Evolutionary conservation across 306 rosid genomes (phyloP).

Genomic region (Neltuma alba): DNA sequence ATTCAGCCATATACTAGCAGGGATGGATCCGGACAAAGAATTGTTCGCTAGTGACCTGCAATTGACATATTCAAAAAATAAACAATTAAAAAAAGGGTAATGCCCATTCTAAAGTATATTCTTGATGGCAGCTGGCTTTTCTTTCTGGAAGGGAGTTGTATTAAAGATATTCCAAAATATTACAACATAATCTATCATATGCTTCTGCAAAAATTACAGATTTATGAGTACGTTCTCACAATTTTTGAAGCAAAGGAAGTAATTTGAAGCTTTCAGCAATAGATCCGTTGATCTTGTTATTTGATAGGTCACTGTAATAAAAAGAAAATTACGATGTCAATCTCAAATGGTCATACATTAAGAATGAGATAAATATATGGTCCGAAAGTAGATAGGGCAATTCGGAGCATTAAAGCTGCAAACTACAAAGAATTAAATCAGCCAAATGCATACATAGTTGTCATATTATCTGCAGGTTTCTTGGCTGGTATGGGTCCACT

Average conservation of each 20-base stretch:
- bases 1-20: conserved; percentile 58
- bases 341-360: conserved; percentile 19
- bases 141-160: conserved; percentile 14
- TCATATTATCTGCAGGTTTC: conserved; percentile 64
- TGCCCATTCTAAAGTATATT: conserved; percentile 18
- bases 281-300: conserved; percentile 69
- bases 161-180: conserved; percentile 16
- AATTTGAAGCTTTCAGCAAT: conserved; percentile 54
- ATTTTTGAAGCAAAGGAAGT: conserved; percentile 69
- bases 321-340: conserved; percentile 17
- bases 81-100: conserved; percentile 19
- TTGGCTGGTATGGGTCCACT: conserved; percentile 62
- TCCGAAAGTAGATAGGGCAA: conserved; percentile 26
- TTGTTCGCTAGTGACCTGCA: conserved; percentile 64
- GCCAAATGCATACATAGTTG: conserved; percentile 66
- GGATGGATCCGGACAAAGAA: conserved; percentile 54
- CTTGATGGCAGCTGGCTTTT: conserved; percentile 9
- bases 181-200: conserved; percentile 3
- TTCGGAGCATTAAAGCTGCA: conserved; percentile 12
- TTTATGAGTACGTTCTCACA: conserved; percentile 58
- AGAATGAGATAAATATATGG: conserved; percentile 13
- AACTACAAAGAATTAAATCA: conserved; percentile 11
- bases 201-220: conserved; percentile 22
- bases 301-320: conserved; percentile 63
- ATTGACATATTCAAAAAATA: conserved; percentile 21